Percentiles rank a stretch among this genome's conserved stretches.
Evolutionary conservation across 1,139 yeast genomes (phyloP).

Genomic region (Pichia sp.): DNA sequence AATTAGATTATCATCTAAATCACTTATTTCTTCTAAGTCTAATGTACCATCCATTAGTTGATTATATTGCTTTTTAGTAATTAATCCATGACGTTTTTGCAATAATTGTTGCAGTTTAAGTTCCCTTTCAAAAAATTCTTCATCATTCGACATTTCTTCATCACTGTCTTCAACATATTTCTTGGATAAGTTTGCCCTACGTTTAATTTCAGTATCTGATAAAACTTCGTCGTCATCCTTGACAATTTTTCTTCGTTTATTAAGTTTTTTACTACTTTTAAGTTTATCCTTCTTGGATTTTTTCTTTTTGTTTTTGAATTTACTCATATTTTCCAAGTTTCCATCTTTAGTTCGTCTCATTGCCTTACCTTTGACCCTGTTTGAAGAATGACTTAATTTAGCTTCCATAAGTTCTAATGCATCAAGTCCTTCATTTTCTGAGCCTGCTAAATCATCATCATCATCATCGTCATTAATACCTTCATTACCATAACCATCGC

Average conservation of each 20-base stretch:
- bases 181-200: conserved; percentile 35
- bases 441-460: conserved; percentile 16
- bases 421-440: conserved; percentile 17
- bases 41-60: conserved; percentile 18
- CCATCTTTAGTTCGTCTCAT: conserved; percentile 17
- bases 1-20: conserved; percentile 13
- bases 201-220: conserved; percentile 12
- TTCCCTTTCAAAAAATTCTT: conserved; percentile 54
- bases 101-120: conserved; percentile 41
- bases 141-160: conserved; percentile 52
- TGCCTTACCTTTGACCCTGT: conserved; percentile 22
- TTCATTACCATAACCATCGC: conserved; percentile 4
- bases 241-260: conserved; percentile 12
- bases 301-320: conserved; percentile 10
- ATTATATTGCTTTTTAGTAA: conserved; percentile 28
- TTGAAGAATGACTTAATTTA: conserved; percentile 13
- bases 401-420: conserved; percentile 26
- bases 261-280: conserved; percentile 9
- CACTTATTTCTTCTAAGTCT: conserved; percentile 10
- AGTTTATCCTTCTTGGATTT: conserved; percentile 11
- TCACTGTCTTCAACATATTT: conserved; percentile 62
- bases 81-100: conserved; percentile 27
- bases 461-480: conserved; percentile 15
- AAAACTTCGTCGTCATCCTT: conserved; percentile 10
- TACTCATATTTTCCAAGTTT: conserved; percentile 8